phyloP scores from a whole-genome alignment of 306 rosid genomes.

The Vigna unguiculata region DNA sequence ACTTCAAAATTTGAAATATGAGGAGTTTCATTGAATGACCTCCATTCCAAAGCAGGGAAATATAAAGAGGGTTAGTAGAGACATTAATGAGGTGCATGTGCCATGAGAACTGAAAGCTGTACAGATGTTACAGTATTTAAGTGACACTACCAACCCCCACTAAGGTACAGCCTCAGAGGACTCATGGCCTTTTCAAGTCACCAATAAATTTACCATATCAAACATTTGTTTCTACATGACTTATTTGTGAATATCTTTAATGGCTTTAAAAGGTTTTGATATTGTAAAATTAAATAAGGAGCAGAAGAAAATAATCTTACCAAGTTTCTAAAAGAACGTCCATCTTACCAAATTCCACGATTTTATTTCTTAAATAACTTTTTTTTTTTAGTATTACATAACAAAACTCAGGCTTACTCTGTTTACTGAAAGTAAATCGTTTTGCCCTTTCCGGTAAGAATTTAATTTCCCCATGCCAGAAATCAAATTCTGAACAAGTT shows the following conservation, averaged over 20 bases:
- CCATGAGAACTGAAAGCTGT: conserved; percentile 53
- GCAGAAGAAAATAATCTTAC: too few relatives aligned
- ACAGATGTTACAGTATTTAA: conserved; percentile 47
- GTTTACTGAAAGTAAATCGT: too few relatives aligned
- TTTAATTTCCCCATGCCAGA: too few relatives aligned
- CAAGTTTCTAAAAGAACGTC: too few relatives aligned
- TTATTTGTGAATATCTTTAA: background rate
- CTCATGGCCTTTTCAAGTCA: conserved; percentile 38
- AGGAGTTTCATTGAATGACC: conserved; percentile 44
- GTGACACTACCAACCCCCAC: conserved; percentile 40
- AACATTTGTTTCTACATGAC: conserved; percentile 1
- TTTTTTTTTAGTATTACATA: too few relatives aligned
- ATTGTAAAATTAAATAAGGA: background rate
- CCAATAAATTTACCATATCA: conserved; percentile 33
- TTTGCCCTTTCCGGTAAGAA: too few relatives aligned
- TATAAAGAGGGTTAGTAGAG: conserved; percentile 41
- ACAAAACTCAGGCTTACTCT: too few relatives aligned
- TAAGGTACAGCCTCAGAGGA: conserved; percentile 28
- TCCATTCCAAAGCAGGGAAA: conserved; percentile 41
- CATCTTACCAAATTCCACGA: background rate
- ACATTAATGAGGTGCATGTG: conserved; percentile 83
- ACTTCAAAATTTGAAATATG: conserved; percentile 46
- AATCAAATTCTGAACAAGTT: too few relatives aligned
- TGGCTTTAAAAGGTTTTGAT: background rate
- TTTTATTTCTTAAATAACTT: too few relatives aligned